phyloP scores from a whole-genome alignment of 768 basidiomycete genomes.

The Pleurotus ostreatus region DNA sequence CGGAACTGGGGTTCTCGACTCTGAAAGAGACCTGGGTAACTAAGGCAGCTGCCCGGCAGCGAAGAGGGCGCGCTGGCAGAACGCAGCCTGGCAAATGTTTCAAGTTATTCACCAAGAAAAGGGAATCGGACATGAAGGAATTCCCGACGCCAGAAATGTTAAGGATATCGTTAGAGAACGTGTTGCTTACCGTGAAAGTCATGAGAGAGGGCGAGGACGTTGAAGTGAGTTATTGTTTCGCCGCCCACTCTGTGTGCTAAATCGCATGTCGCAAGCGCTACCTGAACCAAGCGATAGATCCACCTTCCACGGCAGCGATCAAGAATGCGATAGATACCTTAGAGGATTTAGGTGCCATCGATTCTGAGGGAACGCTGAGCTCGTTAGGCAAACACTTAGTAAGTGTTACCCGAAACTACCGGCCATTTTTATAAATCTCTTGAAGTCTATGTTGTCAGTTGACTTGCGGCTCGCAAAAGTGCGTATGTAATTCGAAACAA shows the following conservation, averaged over 20 bases:
- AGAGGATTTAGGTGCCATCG: slow-evolving; percentile 75
- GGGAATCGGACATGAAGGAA: slow-evolving; percentile 61
- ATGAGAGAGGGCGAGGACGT: slow-evolving; percentile 77
- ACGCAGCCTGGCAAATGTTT: slow-evolving; percentile 81
- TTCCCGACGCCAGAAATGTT: slow-evolving; percentile 88
- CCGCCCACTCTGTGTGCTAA: slow-evolving; percentile 6
- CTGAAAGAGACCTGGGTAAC: slow-evolving; percentile 80
- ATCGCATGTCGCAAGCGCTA: slow-evolving; percentile 42
- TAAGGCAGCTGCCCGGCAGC: slow-evolving; percentile 75
- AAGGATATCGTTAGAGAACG: slow-evolving; percentile 78
- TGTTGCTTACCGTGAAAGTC: slow-evolving; percentile 79
- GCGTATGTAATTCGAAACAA: background rate
- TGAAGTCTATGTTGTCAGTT: slow-evolving; percentile 77
- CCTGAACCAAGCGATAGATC: slow-evolving; percentile 74
- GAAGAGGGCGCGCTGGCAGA: slow-evolving; percentile 87
- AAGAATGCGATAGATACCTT: slow-evolving; percentile 73
- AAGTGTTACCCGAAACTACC: slow-evolving; percentile 13
- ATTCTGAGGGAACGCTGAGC: slow-evolving; percentile 60
- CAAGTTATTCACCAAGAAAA: slow-evolving; percentile 78
- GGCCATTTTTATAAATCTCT: slow-evolving; percentile 1
- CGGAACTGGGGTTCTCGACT: slow-evolving; percentile 66
- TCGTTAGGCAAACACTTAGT: slow-evolving; percentile 82
- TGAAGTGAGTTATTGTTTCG: slow-evolving; percentile 39
- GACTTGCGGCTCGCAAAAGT: slow-evolving; percentile 88
- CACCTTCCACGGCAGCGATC: slow-evolving; percentile 72